Evolutionary conservation across 768 basidiomycete species (phyloP).

Genomic region (Chiua virens): DNA sequence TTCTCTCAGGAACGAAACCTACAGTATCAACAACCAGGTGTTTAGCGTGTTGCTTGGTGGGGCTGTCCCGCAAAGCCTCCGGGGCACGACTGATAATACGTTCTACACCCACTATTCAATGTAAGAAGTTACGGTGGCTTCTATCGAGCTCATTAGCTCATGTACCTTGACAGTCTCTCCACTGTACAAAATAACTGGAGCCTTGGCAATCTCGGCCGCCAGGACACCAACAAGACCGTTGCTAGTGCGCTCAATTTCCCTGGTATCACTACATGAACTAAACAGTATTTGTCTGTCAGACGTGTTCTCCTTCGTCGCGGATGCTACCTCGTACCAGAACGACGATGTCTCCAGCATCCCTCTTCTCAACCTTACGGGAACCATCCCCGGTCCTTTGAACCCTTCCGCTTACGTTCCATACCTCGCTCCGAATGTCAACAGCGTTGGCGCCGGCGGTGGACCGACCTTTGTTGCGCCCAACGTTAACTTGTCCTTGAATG

Average conservation of each 20-base stretch:
- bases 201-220: constrained; percentile 60
- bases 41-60: constrained; percentile 45
- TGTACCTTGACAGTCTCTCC: constrained; percentile 33
- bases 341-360: constrained; percentile 35
- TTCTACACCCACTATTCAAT: constrained; percentile 65
- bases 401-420: constrained; percentile 41
- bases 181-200: constrained; percentile 63
- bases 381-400: constrained; percentile 46
- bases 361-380: constrained; percentile 41
- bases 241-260: constrained; percentile 9
- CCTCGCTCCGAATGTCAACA: constrained; percentile 41
- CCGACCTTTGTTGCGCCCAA: constrained; percentile 38
- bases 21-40: constrained; percentile 46
- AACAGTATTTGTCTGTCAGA: constrained; percentile 32
- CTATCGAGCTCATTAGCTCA: background rate
- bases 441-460: constrained; percentile 43
- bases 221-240: constrained; percentile 49
- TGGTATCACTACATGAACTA: background rate
- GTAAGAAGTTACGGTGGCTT: constrained; percentile 8
- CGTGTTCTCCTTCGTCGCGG: constrained; percentile 53
- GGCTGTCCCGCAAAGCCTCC: constrained; percentile 42
- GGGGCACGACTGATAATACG: constrained; percentile 47
- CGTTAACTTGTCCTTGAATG: constrained; percentile 37
- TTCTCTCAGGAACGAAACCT: constrained; percentile 25
- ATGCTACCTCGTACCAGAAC: constrained; percentile 42